Evolutionary conservation across 1,284 basidiomycete species (phyloP).

Genomic region (Tetrapyrgos nigripes): DNA sequence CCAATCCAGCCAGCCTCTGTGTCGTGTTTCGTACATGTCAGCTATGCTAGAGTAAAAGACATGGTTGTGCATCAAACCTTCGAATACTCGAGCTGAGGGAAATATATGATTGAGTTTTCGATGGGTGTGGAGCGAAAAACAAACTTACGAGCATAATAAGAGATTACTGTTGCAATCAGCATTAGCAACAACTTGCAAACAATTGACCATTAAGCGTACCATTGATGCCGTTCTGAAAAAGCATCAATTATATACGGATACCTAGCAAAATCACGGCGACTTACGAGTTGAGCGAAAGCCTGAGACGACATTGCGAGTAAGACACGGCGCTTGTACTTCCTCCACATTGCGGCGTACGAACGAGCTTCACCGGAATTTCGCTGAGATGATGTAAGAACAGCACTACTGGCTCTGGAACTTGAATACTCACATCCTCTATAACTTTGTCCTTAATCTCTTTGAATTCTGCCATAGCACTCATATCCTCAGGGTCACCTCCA

Average conservation of each 20-base stretch:
- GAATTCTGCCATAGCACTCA: constrained; percentile 84
- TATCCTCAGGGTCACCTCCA: constrained; percentile 81
- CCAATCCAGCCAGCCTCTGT: constrained; percentile 97
- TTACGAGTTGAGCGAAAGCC: constrained; percentile 91
- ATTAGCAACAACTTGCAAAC: constrained; percentile 10
- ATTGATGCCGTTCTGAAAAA: constrained; percentile 84
- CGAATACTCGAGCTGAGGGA: constrained; percentile 76
- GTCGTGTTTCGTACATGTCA: constrained; percentile 9
- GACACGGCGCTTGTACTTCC: constrained; percentile 86
- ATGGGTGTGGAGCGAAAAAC: constrained; percentile 11
- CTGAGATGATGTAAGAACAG: constrained; percentile 37
- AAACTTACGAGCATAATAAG: constrained; percentile 89
- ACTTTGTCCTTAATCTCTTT: constrained; percentile 94
- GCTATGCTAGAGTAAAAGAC: constrained; percentile 4
- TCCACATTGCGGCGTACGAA: constrained; percentile 89
- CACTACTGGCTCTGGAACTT: constrained; percentile 10
- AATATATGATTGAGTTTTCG: constrained; percentile 12
- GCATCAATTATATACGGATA: constrained; percentile 13
- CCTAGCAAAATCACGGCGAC: constrained; percentile 29
- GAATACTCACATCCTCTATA: constrained; percentile 69
- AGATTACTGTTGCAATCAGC: constrained; percentile 69
- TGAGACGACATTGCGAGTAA: constrained; percentile 98
- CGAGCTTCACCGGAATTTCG: constrained; percentile 81
- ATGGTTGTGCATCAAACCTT: constrained; percentile 60
- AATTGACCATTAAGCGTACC: constrained; percentile 49